Percentiles rank a stretch among this genome's conserved stretches.
Evolutionary conservation across 2,329 filamentous ascomycete species (phyloP).

Genomic region (Parafenestella ontariensis): DNA sequence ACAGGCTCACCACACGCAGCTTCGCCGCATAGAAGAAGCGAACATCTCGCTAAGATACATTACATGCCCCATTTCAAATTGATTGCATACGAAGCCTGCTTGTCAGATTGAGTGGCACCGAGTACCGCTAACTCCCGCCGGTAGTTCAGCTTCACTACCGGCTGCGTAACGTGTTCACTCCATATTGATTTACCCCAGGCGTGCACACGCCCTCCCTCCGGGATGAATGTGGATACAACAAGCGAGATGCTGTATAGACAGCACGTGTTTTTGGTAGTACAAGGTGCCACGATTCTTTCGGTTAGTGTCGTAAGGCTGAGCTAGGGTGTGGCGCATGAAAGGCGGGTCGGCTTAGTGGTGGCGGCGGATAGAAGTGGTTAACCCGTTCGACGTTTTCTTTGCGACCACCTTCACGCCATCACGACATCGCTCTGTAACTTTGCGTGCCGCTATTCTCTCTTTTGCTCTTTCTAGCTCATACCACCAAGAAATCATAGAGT

Average conservation of each 20-base stretch:
- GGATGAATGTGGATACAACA: neutral
- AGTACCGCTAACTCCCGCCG: conserved; percentile 1
- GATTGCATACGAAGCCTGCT: neutral
- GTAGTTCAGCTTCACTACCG: conserved; percentile 6
- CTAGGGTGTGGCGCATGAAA: conserved; percentile 12
- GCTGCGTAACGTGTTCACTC: conserved; percentile 4
- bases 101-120: neutral
- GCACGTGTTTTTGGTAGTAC: neutral
- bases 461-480: neutral
- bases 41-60: neutral
- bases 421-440: conserved; percentile 6
- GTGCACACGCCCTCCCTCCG: neutral
- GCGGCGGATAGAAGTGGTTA: conserved; percentile 25
- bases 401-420: conserved; percentile 10
- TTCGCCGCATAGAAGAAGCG: no score
- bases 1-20: neutral
- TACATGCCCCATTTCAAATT: neutral
- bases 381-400: conserved; percentile 22
- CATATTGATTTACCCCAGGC: neutral
- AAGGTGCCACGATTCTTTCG: neutral
- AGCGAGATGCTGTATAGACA: neutral
- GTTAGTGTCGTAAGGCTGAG: conserved; percentile 11
- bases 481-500: neutral
- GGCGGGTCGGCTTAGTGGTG: conserved; percentile 6
- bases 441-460: neutral